Evolutionary conservation across 495 filamentous ascomycete genomes (phyloP), one percentile per base, ranked within the genome.

Genomic region (Penicillium subrubescens): DNA sequence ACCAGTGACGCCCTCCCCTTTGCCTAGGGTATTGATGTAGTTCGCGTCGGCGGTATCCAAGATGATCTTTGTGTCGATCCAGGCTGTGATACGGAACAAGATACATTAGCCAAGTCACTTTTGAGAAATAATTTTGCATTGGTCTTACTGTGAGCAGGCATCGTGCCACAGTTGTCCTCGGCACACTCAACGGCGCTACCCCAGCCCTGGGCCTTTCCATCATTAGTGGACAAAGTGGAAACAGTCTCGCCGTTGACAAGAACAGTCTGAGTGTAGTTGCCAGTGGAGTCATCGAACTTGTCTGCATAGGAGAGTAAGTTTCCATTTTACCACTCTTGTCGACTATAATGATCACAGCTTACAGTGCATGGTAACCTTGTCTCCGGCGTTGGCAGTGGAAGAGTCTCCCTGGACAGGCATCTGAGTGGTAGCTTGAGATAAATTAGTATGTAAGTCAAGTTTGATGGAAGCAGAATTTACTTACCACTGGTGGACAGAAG

Each of bases 171-270:
- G 62, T 76, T 69, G 29, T 67, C 58, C 29, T 68, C 69, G 37
- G 75, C 75, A 39, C 79, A 81, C 56, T 81, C 79, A 1, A 81
- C 74, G 8, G 79, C 73, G 48, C 75, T 79, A 11, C 77, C 78
- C 77, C 78, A 79, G 57, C 76, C 76, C 61, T 77, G 61, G 29
- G 77, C 64, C 11, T 66, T 39, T 19, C 69, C 74, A 58, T 70
- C 64, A 61, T 76, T 73, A 25, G 77, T 79, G 27, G 77, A 79
- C 12, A 81, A 67, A 0, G 69, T 77, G 10, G 79, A 80, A 19
- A 81, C 76, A n/a, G 67, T 63, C 29, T 60, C 56, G 35, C 71
- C 69, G 56, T 81, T 80, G 25, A 81, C 59, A 3, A 62, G 65
- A 31, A 80, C 73, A 25, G 71, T 79, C 66, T 81, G 79, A 17